These are phyloP conservation scores for Leccinum pellstonianum DNA, from an alignment of 768 basidiomycete species.

Conservation along the genomic window DNA sequence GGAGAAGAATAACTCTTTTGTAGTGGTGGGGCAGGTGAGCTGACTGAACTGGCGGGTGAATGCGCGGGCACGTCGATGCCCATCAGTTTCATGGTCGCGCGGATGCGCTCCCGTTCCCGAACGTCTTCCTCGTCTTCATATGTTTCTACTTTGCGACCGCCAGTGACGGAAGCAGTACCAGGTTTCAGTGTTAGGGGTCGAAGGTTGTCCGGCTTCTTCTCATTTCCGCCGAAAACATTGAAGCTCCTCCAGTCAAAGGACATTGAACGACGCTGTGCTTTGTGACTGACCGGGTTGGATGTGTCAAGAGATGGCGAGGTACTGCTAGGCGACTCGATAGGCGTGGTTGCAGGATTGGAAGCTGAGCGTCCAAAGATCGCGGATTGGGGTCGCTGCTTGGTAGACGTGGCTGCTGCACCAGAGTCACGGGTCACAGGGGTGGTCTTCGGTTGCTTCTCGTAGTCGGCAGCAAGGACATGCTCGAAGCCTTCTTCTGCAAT, in stretches of 20 bases:
- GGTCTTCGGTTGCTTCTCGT: constrained; percentile 60
- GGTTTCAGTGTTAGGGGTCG: constrained; percentile 76
- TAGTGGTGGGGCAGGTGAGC: constrained; percentile 32
- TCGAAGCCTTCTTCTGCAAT: constrained; percentile 97
- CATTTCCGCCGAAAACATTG: constrained; percentile 61
- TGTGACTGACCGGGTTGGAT: constrained; percentile 31
- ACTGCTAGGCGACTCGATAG: constrained; percentile 23
- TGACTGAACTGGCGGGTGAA: constrained; percentile 32
- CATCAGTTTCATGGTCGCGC: constrained; percentile 93
- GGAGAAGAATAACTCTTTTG: constrained; percentile 44
- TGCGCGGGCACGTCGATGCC: constrained; percentile 74
- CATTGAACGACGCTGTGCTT: constrained; percentile 66
- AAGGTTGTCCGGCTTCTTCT: constrained; percentile 63
- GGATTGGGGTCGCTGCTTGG: constrained; percentile 62
- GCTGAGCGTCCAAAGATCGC: constrained; percentile 43
- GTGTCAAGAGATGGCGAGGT: constrained; percentile 22
- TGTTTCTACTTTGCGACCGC: constrained; percentile 79
- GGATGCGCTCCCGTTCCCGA: constrained; percentile 80
- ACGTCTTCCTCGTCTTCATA: constrained; percentile 92
- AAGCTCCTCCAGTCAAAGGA: constrained; percentile 85
- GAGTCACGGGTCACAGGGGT: constrained; percentile 31
- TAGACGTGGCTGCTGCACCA: constrained; percentile 10
- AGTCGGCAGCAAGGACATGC: constrained; percentile 92
- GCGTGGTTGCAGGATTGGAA: constrained; percentile 39
- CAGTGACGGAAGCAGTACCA: constrained; percentile 51